phyloP scores from a whole-genome alignment of 805 yeast species.

The Pachysolen tannophilus region DNA sequence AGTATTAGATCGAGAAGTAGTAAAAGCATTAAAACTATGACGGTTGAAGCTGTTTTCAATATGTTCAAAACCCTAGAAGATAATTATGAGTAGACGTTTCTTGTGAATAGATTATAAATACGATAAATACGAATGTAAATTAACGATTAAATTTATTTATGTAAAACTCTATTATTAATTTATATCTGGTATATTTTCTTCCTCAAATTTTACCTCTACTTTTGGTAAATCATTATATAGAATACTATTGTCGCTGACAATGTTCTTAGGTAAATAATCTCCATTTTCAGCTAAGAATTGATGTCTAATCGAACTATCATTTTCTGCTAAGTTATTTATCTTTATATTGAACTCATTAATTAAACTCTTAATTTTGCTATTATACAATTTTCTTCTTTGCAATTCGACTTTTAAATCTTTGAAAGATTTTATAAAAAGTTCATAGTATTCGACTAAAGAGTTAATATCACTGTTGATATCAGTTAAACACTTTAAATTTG shows the following conservation, averaged over 20 bases:
- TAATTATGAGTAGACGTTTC: slow-evolving; percentile 24
- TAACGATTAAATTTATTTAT: too few relatives aligned
- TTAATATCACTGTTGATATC: slow-evolving; percentile 4
- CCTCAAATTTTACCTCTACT: slow-evolving; percentile 6
- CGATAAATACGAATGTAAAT: too few relatives aligned
- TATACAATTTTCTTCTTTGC: slow-evolving; percentile 37
- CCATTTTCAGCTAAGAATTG: slow-evolving; percentile 41
- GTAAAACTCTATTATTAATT: too few relatives aligned
- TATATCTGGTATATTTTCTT: slow-evolving; percentile 10
- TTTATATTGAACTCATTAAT: slow-evolving; percentile 32
- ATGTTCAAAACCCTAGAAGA: slow-evolving; percentile 51
- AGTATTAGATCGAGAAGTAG: slow-evolving; percentile 56
- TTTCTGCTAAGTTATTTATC: slow-evolving; percentile 28
- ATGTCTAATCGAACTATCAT: slow-evolving; percentile 35
- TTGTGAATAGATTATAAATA: background rate
- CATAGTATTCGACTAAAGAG: slow-evolving; percentile 40
- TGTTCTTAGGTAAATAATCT: slow-evolving; percentile 42
- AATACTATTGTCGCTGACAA: slow-evolving; percentile 14
- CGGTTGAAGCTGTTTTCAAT: slow-evolving; percentile 41
- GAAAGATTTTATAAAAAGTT: slow-evolving; percentile 43
- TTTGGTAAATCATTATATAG: slow-evolving; percentile 10
- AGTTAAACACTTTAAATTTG: background rate
- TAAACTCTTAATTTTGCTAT: slow-evolving; percentile 29
- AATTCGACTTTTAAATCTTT: slow-evolving; percentile 44
- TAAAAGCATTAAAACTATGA: slow-evolving; percentile 35